These are phyloP conservation scores for Schwanniomyces vanrijiae DNA, from an alignment of 805 yeast species.

Conservation along the genomic window DNA sequence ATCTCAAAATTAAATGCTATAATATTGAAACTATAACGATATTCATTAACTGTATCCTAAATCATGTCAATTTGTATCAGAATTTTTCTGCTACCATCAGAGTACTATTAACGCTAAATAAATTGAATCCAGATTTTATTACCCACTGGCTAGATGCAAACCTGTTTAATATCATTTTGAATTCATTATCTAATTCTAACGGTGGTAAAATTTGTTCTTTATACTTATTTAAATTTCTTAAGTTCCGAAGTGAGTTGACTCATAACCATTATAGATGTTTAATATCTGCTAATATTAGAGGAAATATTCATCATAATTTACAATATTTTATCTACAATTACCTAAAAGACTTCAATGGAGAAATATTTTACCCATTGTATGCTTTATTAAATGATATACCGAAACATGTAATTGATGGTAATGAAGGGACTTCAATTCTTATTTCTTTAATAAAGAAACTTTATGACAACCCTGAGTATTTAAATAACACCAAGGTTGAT, in stretches of 20 bases:
- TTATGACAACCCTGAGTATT: neutral
- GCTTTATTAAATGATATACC: slow-evolving; percentile 16
- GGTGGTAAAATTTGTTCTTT: slow-evolving; percentile 28
- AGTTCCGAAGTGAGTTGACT: slow-evolving; percentile 8
- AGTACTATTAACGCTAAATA: slow-evolving; percentile 17
- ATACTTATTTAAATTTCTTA: slow-evolving; percentile 20
- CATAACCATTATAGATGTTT: slow-evolving; percentile 19
- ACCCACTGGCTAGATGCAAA: slow-evolving; percentile 27
- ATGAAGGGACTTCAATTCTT: slow-evolving; percentile 9
- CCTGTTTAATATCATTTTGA: slow-evolving; percentile 29
- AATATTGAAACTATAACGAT: slow-evolving; percentile 18
- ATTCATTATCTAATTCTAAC: slow-evolving; percentile 25
- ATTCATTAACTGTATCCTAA: slow-evolving; percentile 36
- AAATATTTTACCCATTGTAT: slow-evolving; percentile 5
- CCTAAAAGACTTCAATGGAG: slow-evolving; percentile 12
- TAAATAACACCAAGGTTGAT: slow-evolving; percentile 6
- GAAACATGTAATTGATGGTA: slow-evolving; percentile 5
- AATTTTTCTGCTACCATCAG: slow-evolving; percentile 31
- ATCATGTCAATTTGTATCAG: slow-evolving; percentile 33
- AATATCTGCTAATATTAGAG: slow-evolving; percentile 24
- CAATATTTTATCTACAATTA: slow-evolving; percentile 23
- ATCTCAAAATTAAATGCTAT: slow-evolving; percentile 12
- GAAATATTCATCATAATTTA: slow-evolving; percentile 20
- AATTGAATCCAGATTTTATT: slow-evolving; percentile 12
- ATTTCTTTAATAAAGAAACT: neutral